Conservation (phyloP, 208 protist genomes). For the Leishmania mexicana region DNA sequence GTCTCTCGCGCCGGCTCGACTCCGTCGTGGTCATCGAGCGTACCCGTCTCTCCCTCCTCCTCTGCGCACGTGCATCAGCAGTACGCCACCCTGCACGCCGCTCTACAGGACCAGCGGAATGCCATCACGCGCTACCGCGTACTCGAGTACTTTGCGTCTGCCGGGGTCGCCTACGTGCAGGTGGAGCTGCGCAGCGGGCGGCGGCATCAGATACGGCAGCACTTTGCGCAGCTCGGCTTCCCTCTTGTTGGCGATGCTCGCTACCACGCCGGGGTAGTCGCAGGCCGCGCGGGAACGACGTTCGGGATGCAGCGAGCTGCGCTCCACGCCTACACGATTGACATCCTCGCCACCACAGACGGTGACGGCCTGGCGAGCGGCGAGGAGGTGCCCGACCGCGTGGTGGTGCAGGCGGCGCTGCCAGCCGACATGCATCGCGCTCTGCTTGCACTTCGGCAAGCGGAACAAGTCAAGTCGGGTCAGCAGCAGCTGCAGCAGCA, state of each 20-base stretch:
- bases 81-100: slow-evolving; percentile 17
- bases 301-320: slow-evolving; percentile 16
- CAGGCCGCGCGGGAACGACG: slow-evolving; percentile 1
- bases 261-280: slow-evolving; percentile 44
- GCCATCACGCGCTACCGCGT: slow-evolving; percentile 72
- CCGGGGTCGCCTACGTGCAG: slow-evolving; percentile 66
- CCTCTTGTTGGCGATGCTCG: slow-evolving; percentile 72
- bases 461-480: not conserved
- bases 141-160: slow-evolving; percentile 55
- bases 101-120: slow-evolving; percentile 41
- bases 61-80: not conserved
- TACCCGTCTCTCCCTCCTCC: not conserved
- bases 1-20: not conserved
- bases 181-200: slow-evolving; percentile 61
- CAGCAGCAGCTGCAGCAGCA: not conserved
- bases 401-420: slow-evolving; percentile 57
- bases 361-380: not conserved
- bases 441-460: slow-evolving; percentile 36
- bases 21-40: not conserved
- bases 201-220: slow-evolving; percentile 86
- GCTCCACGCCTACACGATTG: slow-evolving; percentile 37
- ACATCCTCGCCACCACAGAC: slow-evolving; percentile 31
- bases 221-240: slow-evolving; percentile 66
- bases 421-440: slow-evolving; percentile 57
- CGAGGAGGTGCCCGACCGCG: slow-evolving; percentile 13